These are phyloP conservation scores for Rhizoctonia solani DNA, from an alignment of 1,284 basidiomycete genomes.

Conservation along the genomic window DNA sequence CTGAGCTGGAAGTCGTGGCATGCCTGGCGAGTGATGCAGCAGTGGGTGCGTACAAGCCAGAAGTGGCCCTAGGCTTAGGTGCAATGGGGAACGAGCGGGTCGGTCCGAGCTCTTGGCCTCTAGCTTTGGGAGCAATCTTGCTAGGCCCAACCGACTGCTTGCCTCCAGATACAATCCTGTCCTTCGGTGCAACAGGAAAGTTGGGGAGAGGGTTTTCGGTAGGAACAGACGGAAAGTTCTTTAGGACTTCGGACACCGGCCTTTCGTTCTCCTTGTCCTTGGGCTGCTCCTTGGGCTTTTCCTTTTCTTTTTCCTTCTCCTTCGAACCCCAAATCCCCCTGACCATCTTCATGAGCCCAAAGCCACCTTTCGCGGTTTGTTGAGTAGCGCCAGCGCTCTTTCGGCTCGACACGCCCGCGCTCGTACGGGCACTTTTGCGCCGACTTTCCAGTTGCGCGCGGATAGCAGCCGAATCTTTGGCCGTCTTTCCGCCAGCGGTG, in stretches of 20 bases:
- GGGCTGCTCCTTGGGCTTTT: not conserved
- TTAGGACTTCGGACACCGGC: constrained; percentile 21
- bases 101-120: not conserved
- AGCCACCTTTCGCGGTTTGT: not conserved
- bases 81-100: too few relatives aligned
- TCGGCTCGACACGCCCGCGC: too few relatives aligned
- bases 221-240: constrained; percentile 28
- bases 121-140: constrained; percentile 8
- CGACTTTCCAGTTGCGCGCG: constrained; percentile 15
- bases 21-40: constrained; percentile 73
- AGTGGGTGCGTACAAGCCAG: constrained; percentile 70
- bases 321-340: constrained; percentile 21
- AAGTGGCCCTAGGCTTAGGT: constrained; percentile 42
- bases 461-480: constrained; percentile 16
- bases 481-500: not conserved
- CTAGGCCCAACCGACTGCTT: not conserved
- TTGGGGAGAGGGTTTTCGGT: constrained; percentile 30
- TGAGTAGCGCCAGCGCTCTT: constrained; percentile 17
- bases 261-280: not conserved
- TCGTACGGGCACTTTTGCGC: constrained; percentile 6
- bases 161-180: not conserved
- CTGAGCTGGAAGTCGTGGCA: constrained; percentile 22
- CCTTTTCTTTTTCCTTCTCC: constrained; percentile 16
- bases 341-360: constrained; percentile 29
- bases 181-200: constrained; percentile 17